Conservation (phyloP, 1,284 basidiomycete species). For the Hemileia vastatrix region DNA sequence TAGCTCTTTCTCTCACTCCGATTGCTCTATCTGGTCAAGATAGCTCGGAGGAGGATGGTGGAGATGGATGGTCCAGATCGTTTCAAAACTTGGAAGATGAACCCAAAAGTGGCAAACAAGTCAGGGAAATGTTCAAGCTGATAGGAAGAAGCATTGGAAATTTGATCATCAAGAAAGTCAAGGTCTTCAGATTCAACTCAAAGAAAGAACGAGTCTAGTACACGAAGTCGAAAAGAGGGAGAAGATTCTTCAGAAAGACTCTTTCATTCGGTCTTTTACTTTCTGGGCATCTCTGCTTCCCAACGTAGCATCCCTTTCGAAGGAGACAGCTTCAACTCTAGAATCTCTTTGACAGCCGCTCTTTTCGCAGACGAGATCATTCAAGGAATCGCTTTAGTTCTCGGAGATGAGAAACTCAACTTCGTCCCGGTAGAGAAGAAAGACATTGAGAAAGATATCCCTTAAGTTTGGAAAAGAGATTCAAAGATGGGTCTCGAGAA, state of each 20-base stretch:
- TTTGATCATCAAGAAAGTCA: background rate
- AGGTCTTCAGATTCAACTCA: background rate
- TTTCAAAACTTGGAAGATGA: background rate
- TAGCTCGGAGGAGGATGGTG: background rate
- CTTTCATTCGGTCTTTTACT: background rate
- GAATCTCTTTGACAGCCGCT: background rate
- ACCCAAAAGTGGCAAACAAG: background rate
- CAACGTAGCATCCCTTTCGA: background rate
- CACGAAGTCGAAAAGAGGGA: background rate
- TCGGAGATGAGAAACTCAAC: background rate
- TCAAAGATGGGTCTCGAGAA: background rate
- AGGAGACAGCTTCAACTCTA: background rate
- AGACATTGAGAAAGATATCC: background rate
- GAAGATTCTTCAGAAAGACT: background rate
- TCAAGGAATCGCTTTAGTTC: background rate
- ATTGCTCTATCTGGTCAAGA: background rate
- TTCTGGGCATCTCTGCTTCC: background rate
- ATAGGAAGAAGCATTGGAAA: background rate
- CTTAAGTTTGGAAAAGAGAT: slow-evolving; percentile 3
- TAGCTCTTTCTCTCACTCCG: background rate
- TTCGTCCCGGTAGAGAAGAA: background rate
- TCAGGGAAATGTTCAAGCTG: background rate
- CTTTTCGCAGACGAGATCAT: background rate
- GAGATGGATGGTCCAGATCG: background rate
- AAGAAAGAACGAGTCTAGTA: background rate